phyloP scores from a whole-genome alignment of 1,284 basidiomycete genomes.

The Heterobasidion parviporum region DNA sequence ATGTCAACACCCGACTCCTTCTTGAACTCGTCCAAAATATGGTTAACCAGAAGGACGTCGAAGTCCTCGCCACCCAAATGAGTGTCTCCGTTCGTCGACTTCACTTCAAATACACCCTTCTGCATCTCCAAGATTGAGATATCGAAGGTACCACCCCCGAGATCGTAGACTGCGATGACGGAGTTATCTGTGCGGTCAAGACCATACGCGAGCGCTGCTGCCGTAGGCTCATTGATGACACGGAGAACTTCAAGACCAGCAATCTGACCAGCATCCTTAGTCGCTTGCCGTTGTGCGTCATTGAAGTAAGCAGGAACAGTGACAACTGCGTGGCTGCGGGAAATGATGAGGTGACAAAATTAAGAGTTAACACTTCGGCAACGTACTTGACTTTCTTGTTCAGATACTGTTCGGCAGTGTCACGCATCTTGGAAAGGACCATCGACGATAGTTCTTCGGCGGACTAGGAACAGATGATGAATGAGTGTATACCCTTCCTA shows the following conservation, averaged over 20 bases:
- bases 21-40: constrained; percentile 91
- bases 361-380: neutral
- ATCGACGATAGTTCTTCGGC: constrained; percentile 80
- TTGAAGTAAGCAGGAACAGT: constrained; percentile 99
- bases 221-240: constrained; percentile 98
- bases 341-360: neutral
- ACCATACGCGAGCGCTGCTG: constrained; percentile 95
- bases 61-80: constrained; percentile 99
- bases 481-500: constrained; percentile 6
- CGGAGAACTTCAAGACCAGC: constrained; percentile 96
- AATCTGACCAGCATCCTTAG: constrained; percentile 95
- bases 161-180: constrained; percentile 95
- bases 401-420: constrained; percentile 88
- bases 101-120: constrained; percentile 98
- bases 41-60: constrained; percentile 84
- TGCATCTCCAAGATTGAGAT: constrained; percentile 99
- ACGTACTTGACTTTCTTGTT: constrained; percentile 92
- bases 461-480: constrained; percentile 34
- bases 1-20: constrained; percentile 85
- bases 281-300: constrained; percentile 97
- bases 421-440: constrained; percentile 90
- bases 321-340: constrained; percentile 67
- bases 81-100: constrained; percentile 98
- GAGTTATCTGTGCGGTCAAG: constrained; percentile 79
- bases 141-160: constrained; percentile 98